These are phyloP conservation scores for Penicillium flavigenum DNA, from an alignment of 495 filamentous ascomycete genomes.

Conservation along the genomic window DNA sequence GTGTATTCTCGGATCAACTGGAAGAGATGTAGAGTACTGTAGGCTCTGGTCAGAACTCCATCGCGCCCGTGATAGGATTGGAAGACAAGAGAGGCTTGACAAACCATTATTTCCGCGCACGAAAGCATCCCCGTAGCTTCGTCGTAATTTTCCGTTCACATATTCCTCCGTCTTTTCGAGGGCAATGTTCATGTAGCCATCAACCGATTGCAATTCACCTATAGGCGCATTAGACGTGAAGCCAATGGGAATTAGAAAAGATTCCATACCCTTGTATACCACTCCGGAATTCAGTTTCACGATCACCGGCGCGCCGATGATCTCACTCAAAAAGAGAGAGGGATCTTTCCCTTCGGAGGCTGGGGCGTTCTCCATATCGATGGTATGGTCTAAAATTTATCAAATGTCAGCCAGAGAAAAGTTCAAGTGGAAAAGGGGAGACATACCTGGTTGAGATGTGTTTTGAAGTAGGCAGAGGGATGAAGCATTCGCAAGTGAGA, in stretches of 20 bases:
- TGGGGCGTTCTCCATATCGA: conserved; percentile 70
- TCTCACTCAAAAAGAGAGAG: conserved; percentile 84
- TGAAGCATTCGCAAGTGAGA: conserved; percentile 4
- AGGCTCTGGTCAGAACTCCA: background rate
- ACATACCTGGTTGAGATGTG: background rate
- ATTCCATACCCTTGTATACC: conserved; percentile 77
- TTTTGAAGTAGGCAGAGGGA: background rate
- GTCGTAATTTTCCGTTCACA: conserved; percentile 74
- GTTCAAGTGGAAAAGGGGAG: background rate
- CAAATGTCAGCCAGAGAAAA: background rate
- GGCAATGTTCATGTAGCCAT: conserved; percentile 99
- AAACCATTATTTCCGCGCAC: conserved; percentile 94
- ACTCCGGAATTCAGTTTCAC: conserved; percentile 96
- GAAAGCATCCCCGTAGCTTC: conserved; percentile 92
- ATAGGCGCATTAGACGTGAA: conserved; percentile 9
- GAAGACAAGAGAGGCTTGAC: conserved; percentile 5
- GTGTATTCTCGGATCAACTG: conserved; percentile 21
- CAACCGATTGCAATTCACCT: conserved; percentile 95
- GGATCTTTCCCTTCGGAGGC: conserved; percentile 77
- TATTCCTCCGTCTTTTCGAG: conserved; percentile 92
- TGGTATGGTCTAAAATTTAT: background rate
- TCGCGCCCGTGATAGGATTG: background rate
- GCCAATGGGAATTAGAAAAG: background rate
- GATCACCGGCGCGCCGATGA: conserved; percentile 86
- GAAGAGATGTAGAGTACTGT: conserved; percentile 47